A percentile compares a stretch with the other conserved stretches of the same genome.
These are phyloP conservation scores for Neonectria neomacrospora DNA, from an alignment of 2,329 filamentous ascomycete genomes.

Conservation along the genomic window DNA sequence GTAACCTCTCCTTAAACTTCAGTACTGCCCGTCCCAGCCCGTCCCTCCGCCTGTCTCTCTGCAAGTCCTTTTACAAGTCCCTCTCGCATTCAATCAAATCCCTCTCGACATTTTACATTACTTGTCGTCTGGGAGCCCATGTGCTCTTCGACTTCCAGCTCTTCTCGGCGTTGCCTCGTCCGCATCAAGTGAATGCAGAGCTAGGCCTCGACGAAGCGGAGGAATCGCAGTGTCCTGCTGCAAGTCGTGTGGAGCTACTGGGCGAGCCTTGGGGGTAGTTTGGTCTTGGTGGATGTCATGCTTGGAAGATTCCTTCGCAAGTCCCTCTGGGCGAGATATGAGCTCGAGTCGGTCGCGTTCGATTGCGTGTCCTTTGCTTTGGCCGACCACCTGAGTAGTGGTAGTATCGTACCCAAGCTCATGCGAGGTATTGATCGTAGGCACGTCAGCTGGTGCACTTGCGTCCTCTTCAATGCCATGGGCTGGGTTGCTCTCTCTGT, in stretches of 20 bases:
- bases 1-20: slow-evolving; percentile 8
- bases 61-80: not conserved
- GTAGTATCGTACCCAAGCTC: slow-evolving; percentile 27
- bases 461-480: slow-evolving; percentile 32
- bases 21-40: not conserved
- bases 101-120: slow-evolving; percentile 5
- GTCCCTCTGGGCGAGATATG: slow-evolving; percentile 10
- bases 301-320: slow-evolving; percentile 12
- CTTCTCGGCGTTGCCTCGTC: slow-evolving; percentile 26
- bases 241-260: slow-evolving; percentile 25
- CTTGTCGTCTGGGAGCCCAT: slow-evolving; percentile 34
- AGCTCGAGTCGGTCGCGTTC: slow-evolving; percentile 25
- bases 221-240: slow-evolving; percentile 23
- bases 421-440: slow-evolving; percentile 26
- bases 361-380: slow-evolving; percentile 22
- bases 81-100: not conserved
- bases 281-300: slow-evolving; percentile 34
- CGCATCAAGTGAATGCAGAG: slow-evolving; percentile 30
- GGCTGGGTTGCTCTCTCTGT: not conserved
- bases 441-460: slow-evolving; percentile 24
- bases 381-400: not conserved
- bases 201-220: slow-evolving; percentile 9
- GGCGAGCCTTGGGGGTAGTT: slow-evolving; percentile 11
- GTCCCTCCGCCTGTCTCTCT: too few species aligned
- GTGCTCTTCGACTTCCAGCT: slow-evolving; percentile 17